phyloP scores from a whole-genome alignment of 1,284 basidiomycete species.

The Puccinia sorghi region DNA sequence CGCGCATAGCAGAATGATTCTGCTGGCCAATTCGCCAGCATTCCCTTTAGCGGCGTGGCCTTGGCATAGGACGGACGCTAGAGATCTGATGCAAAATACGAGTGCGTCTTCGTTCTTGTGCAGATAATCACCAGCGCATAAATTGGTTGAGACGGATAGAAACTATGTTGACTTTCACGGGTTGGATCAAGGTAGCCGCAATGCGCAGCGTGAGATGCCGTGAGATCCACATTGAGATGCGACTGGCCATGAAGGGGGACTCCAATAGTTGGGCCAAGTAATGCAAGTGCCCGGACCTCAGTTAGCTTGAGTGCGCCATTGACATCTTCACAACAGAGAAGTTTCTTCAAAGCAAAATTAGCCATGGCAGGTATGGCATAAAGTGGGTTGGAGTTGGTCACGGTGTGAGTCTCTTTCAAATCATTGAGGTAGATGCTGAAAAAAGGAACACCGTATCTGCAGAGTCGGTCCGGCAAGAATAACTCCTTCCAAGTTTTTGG shows the following conservation, averaged over 20 bases:
- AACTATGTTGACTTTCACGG: not conserved
- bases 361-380: not conserved
- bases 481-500: not conserved
- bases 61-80: not conserved
- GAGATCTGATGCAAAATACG: not conserved
- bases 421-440: not conserved
- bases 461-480: not conserved
- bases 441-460: slow-evolving; percentile 4
- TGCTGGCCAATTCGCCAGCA: not conserved
- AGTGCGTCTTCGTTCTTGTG: not conserved
- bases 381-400: too few relatives aligned
- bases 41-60: not conserved
- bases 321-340: not conserved
- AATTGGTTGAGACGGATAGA: slow-evolving; percentile 7
- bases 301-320: not conserved
- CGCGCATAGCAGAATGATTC: slow-evolving; percentile 15
- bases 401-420: not conserved
- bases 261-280: slow-evolving; percentile 8
- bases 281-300: not conserved
- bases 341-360: not conserved
- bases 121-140: not conserved
- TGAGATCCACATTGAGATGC: not conserved
- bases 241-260: slow-evolving; percentile 14
- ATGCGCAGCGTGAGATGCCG: not conserved
- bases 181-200: not conserved